Evolutionary conservation across 192 early-diverging fungal species (phyloP).

Genomic region (Entomortierella lignicola): DNA sequence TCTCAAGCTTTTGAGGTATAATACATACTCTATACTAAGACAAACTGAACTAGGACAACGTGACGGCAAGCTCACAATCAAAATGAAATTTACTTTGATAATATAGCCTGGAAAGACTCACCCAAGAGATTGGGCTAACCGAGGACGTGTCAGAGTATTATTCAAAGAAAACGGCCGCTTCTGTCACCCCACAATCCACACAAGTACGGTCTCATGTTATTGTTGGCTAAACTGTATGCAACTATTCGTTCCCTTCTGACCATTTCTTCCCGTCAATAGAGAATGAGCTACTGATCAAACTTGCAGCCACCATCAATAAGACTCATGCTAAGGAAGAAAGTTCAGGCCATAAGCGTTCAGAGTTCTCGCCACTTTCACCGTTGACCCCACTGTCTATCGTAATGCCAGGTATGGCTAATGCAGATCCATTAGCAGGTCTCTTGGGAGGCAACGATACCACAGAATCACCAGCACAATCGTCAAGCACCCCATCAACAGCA

Average conservation of each 20-base stretch:
- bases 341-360: conserved; percentile 21
- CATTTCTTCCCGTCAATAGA: conserved; percentile 9
- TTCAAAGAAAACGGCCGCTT: conserved; percentile 62
- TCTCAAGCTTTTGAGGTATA: conserved; percentile 75
- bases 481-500: conserved; percentile 13
- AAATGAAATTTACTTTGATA: too few species aligned
- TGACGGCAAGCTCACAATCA: too few species aligned
- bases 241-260: too few species aligned
- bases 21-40: conserved; percentile 18
- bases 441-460: conserved; percentile 26
- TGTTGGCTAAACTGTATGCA: neutral
- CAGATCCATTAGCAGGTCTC: conserved; percentile 38
- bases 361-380: conserved; percentile 46
- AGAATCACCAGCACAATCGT: conserved; percentile 9
- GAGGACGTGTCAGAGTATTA: conserved; percentile 74
- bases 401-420: conserved; percentile 45
- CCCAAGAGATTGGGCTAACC: conserved; percentile 76
- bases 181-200: conserved; percentile 57
- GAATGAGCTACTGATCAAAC: conserved; percentile 24
- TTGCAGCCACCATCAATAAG: conserved; percentile 41
- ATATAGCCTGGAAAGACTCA: conserved; percentile 68
- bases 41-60: neutral
- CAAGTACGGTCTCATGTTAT: conserved; percentile 56
- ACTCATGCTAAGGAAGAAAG: conserved; percentile 40
- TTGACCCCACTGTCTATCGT: conserved; percentile 42